Evolutionary conservation across 495 filamentous ascomycete species (phyloP).

Genomic region (Parathielavia hyrcaniae): DNA sequence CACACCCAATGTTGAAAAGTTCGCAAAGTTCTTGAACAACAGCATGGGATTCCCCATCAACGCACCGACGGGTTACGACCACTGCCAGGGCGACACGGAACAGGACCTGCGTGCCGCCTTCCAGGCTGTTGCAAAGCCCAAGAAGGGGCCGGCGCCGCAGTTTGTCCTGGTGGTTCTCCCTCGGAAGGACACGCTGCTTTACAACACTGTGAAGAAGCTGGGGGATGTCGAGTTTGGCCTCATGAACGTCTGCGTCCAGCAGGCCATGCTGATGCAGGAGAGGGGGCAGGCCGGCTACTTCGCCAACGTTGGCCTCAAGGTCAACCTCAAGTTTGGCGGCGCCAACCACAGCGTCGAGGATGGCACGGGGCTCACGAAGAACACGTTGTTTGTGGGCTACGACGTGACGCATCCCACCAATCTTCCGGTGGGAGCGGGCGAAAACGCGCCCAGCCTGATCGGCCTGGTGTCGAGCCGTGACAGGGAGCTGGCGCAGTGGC

Average conservation of each 20-base stretch:
- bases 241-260: slow-evolving; percentile 57
- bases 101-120: slow-evolving; percentile 17
- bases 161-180: slow-evolving; percentile 63
- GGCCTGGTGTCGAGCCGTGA: slow-evolving; percentile 69
- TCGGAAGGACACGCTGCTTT: slow-evolving; percentile 45
- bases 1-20: slow-evolving; percentile 28
- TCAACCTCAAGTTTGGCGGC: slow-evolving; percentile 83
- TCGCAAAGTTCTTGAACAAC: slow-evolving; percentile 33
- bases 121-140: slow-evolving; percentile 3
- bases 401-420: slow-evolving; percentile 89
- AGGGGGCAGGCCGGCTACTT: slow-evolving; percentile 50
- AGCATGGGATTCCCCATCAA: slow-evolving; percentile 36
- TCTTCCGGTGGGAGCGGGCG: slow-evolving; percentile 45
- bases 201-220: slow-evolving; percentile 61
- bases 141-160: slow-evolving; percentile 1
- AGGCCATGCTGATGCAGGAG: slow-evolving; percentile 43
- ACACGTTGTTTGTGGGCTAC: slow-evolving; percentile 77
- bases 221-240: slow-evolving; percentile 61
- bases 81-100: not conserved
- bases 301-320: slow-evolving; percentile 71
- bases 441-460: slow-evolving; percentile 59
- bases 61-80: not conserved
- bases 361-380: slow-evolving; percentile 48
- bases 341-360: slow-evolving; percentile 58
- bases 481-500: slow-evolving; percentile 58